Conservation (phyloP, 2,329 filamentous ascomycete genomes). For the Cladosporium sp. region DNA sequence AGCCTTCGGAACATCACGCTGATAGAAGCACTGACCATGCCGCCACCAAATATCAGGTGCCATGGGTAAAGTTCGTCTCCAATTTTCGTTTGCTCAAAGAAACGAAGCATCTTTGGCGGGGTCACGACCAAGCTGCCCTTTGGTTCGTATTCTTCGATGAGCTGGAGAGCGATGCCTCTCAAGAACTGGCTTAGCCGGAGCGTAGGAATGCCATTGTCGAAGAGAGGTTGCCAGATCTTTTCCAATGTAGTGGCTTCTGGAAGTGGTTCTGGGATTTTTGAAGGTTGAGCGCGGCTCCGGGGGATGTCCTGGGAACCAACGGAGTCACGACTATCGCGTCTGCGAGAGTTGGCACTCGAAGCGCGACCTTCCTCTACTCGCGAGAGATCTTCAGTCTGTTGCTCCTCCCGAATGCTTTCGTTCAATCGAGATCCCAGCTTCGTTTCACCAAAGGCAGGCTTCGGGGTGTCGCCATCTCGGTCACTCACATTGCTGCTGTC, state of each 20-base stretch:
- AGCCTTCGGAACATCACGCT: constrained; percentile 45
- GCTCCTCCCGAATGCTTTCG: constrained; percentile 1
- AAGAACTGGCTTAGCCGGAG: constrained; percentile 66
- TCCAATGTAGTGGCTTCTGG: constrained; percentile 58
- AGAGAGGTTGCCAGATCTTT: constrained; percentile 72
- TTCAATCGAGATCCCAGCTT: neutral
- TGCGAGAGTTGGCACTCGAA: neutral
- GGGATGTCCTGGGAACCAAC: neutral
- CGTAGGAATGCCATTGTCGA: constrained; percentile 67
- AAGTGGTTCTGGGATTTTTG: neutral
- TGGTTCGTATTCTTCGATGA: constrained; percentile 68
- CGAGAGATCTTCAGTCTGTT: neutral
- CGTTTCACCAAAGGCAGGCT: constrained; percentile 5
- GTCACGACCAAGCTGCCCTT: constrained; percentile 67
- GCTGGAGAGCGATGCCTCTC: constrained; percentile 66
- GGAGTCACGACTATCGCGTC: constrained; percentile 6
- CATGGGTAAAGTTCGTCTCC: constrained; percentile 66
- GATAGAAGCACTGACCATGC: constrained; percentile 37
- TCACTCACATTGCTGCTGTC: constrained; percentile 14
- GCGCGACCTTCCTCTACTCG: constrained; percentile 8
- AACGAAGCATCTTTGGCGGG: constrained; percentile 68
- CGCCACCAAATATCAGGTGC: constrained; percentile 42
- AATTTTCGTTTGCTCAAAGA: constrained; percentile 66
- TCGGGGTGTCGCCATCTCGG: constrained; percentile 21
- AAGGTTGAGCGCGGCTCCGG: neutral